A percentile compares a stretch with the other conserved stretches of the same genome.
Evolutionary conservation across 129 eudicot species (phyloP).

Genomic region (Artemisia tridentata): DNA sequence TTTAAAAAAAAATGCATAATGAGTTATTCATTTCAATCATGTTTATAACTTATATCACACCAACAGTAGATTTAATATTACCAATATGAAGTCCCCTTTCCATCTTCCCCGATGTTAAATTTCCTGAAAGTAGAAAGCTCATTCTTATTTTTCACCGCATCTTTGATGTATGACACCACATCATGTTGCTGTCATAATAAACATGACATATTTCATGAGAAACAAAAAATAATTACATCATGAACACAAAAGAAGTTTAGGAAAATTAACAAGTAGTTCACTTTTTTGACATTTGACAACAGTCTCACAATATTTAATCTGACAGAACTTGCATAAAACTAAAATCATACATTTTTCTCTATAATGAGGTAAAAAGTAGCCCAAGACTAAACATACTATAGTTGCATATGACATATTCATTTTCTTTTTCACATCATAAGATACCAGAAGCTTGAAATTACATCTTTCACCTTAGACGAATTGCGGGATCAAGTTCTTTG

Average conservation of each 20-base stretch:
- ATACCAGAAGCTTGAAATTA: too few species aligned
- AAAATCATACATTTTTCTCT: constrained; percentile 11
- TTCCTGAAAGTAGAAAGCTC: constrained; percentile 56
- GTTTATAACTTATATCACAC: neutral
- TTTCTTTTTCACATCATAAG: too few species aligned
- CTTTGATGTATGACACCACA: constrained; percentile 48
- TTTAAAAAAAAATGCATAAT: too few species aligned
- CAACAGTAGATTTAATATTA: constrained; percentile 17
- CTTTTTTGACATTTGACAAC: neutral
- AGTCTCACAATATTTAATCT: neutral
- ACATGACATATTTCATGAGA: neutral
- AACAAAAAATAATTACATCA: neutral
- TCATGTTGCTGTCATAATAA: constrained; percentile 70
- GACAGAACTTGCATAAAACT: constrained; percentile 2
- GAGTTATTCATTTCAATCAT: neutral
- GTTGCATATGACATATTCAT: too few species aligned
- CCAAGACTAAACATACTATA: neutral
- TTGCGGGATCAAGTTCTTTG: constrained; percentile 71
- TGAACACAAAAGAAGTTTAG: neutral
- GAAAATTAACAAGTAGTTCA: neutral
- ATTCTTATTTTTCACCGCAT: constrained; percentile 47
- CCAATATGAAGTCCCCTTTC: constrained; percentile 70
- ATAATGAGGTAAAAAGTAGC: neutral
- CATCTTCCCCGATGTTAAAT: constrained; percentile 54
- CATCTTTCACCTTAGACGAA: constrained; percentile 30